Conservation (phyloP, 257 asterid genomes). For the Cinchona pubescens region DNA sequence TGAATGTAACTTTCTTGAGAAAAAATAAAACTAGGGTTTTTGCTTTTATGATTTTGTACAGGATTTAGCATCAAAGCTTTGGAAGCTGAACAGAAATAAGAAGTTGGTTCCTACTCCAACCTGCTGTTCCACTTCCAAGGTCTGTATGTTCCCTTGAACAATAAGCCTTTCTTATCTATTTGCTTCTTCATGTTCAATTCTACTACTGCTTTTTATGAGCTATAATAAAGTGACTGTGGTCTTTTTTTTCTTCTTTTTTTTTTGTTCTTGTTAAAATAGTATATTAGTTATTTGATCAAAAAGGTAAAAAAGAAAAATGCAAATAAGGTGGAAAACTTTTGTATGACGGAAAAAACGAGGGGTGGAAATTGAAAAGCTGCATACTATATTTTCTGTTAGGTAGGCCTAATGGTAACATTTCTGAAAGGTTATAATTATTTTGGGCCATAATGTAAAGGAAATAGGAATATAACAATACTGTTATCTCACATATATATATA, state of each 20-base stretch:
- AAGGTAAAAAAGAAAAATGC: constrained; percentile 30
- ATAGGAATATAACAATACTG: no score
- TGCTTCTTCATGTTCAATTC: not conserved
- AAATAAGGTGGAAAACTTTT: constrained; percentile 19
- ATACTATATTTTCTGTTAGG: constrained; percentile 34
- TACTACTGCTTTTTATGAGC: no score
- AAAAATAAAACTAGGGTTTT: not conserved
- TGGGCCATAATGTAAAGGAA: constrained; percentile 36
- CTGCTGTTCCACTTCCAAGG: constrained; percentile 42
- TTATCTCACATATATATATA: no score
- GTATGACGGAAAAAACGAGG: constrained; percentile 44
- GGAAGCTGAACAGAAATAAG: constrained; percentile 34
- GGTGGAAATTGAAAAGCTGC: constrained; percentile 39
- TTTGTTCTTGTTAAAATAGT: not conserved
- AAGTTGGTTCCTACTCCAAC: constrained; percentile 26
- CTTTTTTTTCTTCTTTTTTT: not conserved
- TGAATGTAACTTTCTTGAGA: not conserved
- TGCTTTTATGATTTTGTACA: constrained; percentile 13
- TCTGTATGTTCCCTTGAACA: constrained; percentile 10
- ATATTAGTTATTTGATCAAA: constrained; percentile 25
- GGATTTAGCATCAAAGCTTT: constrained; percentile 35
- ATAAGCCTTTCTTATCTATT: not conserved
- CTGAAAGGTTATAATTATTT: constrained; percentile 40
- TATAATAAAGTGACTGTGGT: not conserved
- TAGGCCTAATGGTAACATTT: constrained; percentile 29